These are phyloP conservation scores for Phaeolepiota aurea DNA, from an alignment of 768 basidiomycete genomes.

Conservation along the genomic window DNA sequence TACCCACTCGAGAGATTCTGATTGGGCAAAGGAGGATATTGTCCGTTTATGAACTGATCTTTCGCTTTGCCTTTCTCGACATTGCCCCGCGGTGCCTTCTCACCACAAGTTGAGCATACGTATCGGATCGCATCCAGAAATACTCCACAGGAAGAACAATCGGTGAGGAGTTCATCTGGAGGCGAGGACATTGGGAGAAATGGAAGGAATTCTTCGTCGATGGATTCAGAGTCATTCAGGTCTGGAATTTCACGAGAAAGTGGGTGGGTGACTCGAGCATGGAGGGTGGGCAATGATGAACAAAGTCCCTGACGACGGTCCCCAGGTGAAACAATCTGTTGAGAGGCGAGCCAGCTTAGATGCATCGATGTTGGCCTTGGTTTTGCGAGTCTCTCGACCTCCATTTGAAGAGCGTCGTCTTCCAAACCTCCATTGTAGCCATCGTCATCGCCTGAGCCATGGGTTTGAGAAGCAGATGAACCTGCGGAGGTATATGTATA, in stretches of 20 bases:
- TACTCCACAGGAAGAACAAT: constrained; percentile 76
- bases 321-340: constrained; percentile 31
- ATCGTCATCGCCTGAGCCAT: constrained; percentile 50
- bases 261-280: constrained; percentile 20
- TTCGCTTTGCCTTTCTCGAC: constrained; percentile 45
- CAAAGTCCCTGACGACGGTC: constrained; percentile 12
- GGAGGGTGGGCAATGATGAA: constrained; percentile 15
- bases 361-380: constrained; percentile 62
- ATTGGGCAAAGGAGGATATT: constrained; percentile 18
- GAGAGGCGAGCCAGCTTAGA: constrained; percentile 54
- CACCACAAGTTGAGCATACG: constrained; percentile 83
- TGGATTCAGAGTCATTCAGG: constrained; percentile 20
- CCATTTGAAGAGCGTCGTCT: constrained; percentile 15
- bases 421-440: constrained; percentile 19
- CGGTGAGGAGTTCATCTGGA: constrained; percentile 57
- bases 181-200: constrained; percentile 39
- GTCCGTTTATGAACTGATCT: constrained; percentile 21
- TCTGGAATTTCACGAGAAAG: constrained; percentile 13
- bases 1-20: constrained; percentile 17
- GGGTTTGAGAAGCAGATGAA: constrained; percentile 40
- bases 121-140: constrained; percentile 80
- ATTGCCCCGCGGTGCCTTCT: constrained; percentile 43
- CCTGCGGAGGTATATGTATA: constrained; percentile 56
- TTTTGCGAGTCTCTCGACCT: constrained; percentile 12
- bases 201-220: constrained; percentile 42